Conservation (phyloP, 2,329 filamentous ascomycete genomes). For the Cercospora sp. region DNA sequence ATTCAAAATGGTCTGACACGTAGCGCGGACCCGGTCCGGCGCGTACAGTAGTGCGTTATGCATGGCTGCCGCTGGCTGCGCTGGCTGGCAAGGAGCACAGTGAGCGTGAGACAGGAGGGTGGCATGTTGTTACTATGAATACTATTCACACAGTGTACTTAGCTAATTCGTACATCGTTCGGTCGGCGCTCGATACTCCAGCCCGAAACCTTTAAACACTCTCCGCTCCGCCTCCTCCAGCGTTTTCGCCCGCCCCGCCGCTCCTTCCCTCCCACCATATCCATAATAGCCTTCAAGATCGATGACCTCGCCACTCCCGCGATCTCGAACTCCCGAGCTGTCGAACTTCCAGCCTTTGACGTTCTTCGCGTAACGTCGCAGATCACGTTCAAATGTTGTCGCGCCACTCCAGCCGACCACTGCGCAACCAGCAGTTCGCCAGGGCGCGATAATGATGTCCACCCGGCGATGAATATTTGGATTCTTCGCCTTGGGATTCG, state of each 20-base stretch:
- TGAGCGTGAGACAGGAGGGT: conserved; percentile 7
- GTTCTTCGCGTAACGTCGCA: conserved; percentile 76
- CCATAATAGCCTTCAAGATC: conserved; percentile 77
- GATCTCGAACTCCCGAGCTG: conserved; percentile 76
- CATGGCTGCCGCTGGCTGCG: background rate
- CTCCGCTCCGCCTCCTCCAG: conserved; percentile 74
- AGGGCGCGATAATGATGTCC: conserved; percentile 87
- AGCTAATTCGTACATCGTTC: conserved; percentile 48
- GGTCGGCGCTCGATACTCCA: conserved; percentile 51
- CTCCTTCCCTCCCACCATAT: conserved; percentile 56
- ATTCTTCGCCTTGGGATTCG: conserved; percentile 55
- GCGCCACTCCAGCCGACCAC: conserved; percentile 81
- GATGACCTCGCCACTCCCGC: conserved; percentile 67
- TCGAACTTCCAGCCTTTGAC: conserved; percentile 80
- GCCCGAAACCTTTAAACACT: conserved; percentile 74
- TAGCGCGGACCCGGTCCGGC: background rate
- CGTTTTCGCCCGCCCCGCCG: conserved; percentile 45
- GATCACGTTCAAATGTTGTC: conserved; percentile 85
- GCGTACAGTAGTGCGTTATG: background rate
- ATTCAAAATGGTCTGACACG: background rate
- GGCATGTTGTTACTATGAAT: conserved; percentile 4
- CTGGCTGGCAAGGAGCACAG: conserved; percentile 5
- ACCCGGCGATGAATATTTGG: conserved; percentile 78
- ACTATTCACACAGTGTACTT: background rate
- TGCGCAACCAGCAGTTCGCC: conserved; percentile 85